Conservation (phyloP, 208 protist genomes). For the Crithidia bombi region DNA sequence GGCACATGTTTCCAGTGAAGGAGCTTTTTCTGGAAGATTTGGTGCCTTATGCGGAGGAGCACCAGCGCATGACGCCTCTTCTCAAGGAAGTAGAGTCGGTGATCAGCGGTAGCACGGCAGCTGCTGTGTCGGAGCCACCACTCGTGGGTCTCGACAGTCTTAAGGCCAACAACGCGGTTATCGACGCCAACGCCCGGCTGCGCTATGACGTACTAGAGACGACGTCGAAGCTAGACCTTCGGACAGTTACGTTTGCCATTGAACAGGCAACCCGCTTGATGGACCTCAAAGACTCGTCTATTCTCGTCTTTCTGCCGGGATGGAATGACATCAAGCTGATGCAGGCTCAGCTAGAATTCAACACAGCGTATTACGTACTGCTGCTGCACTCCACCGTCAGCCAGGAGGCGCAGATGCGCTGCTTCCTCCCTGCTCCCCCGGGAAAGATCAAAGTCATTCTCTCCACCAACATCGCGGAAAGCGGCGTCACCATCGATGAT, state of each 20-base stretch:
- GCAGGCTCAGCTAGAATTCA: slow-evolving; percentile 78
- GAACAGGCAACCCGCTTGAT: slow-evolving; percentile 79
- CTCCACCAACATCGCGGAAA: slow-evolving; percentile 99
- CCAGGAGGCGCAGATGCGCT: slow-evolving; percentile 95
- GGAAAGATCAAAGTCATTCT: slow-evolving; percentile 96
- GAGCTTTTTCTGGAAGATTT: slow-evolving; percentile 88
- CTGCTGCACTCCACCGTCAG: slow-evolving; percentile 94
- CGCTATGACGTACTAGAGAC: slow-evolving; percentile 77
- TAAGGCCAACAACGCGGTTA: background rate
- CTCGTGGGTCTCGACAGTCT: too few relatives aligned
- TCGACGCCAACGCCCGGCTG: background rate
- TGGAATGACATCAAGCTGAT: slow-evolving; percentile 91
- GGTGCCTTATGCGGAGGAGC: slow-evolving; percentile 59
- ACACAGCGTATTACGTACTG: slow-evolving; percentile 74
- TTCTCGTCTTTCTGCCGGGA: slow-evolving; percentile 94
- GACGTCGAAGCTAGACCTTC: slow-evolving; percentile 74
- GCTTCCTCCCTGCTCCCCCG: slow-evolving; percentile 95
- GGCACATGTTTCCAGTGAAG: slow-evolving; percentile 84
- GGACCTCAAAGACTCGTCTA: slow-evolving; percentile 69
- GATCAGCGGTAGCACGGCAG: too few relatives aligned
- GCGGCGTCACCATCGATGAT: slow-evolving; percentile 99
- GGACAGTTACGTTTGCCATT: slow-evolving; percentile 82
- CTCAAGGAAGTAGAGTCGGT: slow-evolving; percentile 60
- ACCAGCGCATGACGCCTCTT: slow-evolving; percentile 75
- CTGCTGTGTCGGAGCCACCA: too few relatives aligned